Base-by-base conservation (phyloP, 257 asterid species). In the Solanum piurae region DNA sequence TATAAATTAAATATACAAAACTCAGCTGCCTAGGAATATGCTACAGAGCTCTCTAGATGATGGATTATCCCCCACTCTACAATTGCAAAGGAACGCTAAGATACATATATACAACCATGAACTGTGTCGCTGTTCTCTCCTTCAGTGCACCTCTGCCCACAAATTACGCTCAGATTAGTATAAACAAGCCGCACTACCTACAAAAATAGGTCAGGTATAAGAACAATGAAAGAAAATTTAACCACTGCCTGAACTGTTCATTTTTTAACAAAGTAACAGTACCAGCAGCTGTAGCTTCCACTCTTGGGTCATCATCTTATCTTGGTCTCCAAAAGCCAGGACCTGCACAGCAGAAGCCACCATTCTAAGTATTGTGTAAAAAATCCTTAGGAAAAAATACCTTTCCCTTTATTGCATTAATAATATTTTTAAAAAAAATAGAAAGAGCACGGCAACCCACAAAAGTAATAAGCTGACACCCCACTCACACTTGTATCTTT, bases 301-400 rank as follows among this genome's bases (percentile, higher is more conserved):
- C 83, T 69, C 27, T 71, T 34, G 85, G 46, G 14, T 34, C 29
- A 29, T 94, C 31, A 42, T 94, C 91, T 37, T 23, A 95, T 89
- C 95, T 91, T 55, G 98, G 98, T 86, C 96, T 92, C 98, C 98
- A 95, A 83, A 76, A 93, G 87, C 90, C 93, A 33, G 96, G 95
- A 88, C 97, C 98, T 95, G 95, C 88, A 90, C 72, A 83, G 86
- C 73, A 31, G 55, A 55, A 75, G 29, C 40, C 14, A 13, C 7
- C 25, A 72, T 33, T 46, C 42, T 34, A 64, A n/a, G 49, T 37
- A 8, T 25, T 49, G 42, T 6, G 38, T 16, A 49, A 52, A 80
- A 25, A 14, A 7, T 79, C 16, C 83, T 76, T 12, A 21, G 20
- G 34, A 12, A 27, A 27, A 77, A 79, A 49, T 27, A 18, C 36